These are phyloP conservation scores for Cercospora berteroae DNA, from an alignment of 2,329 filamentous ascomycete genomes.

Conservation along the genomic window DNA sequence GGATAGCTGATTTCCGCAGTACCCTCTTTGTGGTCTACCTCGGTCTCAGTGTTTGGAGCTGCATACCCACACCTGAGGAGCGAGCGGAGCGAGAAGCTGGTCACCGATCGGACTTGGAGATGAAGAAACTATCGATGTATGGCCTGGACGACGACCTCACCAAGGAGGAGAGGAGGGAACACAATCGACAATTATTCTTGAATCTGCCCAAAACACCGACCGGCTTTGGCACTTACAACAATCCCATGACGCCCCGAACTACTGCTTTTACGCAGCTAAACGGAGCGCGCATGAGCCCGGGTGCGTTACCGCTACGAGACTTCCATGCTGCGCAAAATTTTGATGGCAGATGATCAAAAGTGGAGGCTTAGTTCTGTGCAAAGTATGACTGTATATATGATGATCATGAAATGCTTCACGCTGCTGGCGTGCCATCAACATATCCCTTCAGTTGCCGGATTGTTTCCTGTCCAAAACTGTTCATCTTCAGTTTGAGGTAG, in stretches of 20 bases:
- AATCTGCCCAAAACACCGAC: constrained; percentile 46
- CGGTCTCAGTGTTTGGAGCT: constrained; percentile 57
- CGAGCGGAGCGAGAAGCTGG: constrained; percentile 31
- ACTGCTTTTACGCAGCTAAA: constrained; percentile 64
- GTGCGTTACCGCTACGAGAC: neutral
- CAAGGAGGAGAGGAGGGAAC: constrained; percentile 56
- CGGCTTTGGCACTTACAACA: constrained; percentile 32
- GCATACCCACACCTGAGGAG: constrained; percentile 45
- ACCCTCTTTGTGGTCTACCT: constrained; percentile 60
- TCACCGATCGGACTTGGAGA: constrained; percentile 39
- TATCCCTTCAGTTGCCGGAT: neutral
- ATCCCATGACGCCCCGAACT: constrained; percentile 62
- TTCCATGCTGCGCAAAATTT: constrained; percentile 1
- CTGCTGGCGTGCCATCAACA: neutral
- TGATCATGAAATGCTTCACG: neutral
- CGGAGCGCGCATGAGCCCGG: constrained; percentile 31
- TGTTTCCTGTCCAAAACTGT: neutral
- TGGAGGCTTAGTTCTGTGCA: neutral
- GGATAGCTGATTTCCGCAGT: constrained; percentile 41
- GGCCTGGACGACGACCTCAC: constrained; percentile 46
- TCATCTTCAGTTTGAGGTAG: neutral
- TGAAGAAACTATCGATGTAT: constrained; percentile 54
- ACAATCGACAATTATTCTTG: constrained; percentile 46
- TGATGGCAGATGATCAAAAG: constrained; percentile 21
- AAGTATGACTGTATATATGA: constrained; percentile 10